Conservation (phyloP, 2,329 filamentous ascomycete species). For the Ophiocordyceps camponoti-rufipedis region DNA sequence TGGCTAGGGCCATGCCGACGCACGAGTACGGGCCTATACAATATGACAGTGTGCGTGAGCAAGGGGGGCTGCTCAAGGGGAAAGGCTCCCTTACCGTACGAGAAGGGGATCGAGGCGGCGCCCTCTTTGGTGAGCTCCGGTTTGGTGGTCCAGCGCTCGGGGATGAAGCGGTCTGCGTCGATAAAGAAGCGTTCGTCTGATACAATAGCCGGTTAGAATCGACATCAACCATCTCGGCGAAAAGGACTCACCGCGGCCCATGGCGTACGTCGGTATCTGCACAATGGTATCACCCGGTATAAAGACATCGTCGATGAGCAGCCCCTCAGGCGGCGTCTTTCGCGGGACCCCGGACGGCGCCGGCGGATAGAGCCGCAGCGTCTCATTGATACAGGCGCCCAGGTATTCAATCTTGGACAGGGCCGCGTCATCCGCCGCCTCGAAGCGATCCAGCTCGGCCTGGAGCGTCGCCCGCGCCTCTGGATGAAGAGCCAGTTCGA, state of each 20-base stretch:
- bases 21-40: background rate
- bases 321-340: slow-evolving; percentile 18
- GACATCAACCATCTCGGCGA: background rate
- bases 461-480: slow-evolving; percentile 12
- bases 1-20: background rate
- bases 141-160: slow-evolving; percentile 15
- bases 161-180: slow-evolving; percentile 11
- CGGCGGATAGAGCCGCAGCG: slow-evolving; percentile 10
- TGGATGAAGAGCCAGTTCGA: slow-evolving; percentile 15
- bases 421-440: background rate
- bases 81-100: background rate
- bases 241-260: slow-evolving; percentile 2
- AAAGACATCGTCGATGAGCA: slow-evolving; percentile 10
- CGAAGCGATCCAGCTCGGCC: slow-evolving; percentile 14
- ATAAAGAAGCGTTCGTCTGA: slow-evolving; percentile 6
- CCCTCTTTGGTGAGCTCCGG: slow-evolving; percentile 9
- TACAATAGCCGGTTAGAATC: background rate
- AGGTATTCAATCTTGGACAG: slow-evolving; percentile 11
- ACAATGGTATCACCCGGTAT: slow-evolving; percentile 19
- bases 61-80: background rate
- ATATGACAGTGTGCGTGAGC: too few relatives aligned
- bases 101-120: background rate
- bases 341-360: slow-evolving; percentile 11
- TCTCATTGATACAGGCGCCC: slow-evolving; percentile 20
- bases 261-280: slow-evolving; percentile 5